These are phyloP conservation scores for Candida pini DNA, from an alignment of 805 yeast genomes.

Conservation along the genomic window DNA sequence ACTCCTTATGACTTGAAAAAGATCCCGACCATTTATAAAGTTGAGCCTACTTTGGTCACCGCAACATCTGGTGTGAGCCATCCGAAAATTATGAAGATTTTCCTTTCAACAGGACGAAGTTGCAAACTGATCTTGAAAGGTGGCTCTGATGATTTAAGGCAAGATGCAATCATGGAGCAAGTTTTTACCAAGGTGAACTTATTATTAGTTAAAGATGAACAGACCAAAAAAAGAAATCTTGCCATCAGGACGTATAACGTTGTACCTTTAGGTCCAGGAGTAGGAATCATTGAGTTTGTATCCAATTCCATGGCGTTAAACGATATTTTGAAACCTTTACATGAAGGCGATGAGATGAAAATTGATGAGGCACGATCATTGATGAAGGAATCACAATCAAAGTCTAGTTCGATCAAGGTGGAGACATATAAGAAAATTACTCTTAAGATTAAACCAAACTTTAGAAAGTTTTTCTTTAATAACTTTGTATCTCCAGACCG, in stretches of 20 bases:
- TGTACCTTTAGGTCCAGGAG: slow-evolving; percentile 78
- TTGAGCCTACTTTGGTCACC: slow-evolving; percentile 45
- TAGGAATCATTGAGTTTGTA: slow-evolving; percentile 91
- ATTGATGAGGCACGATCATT: slow-evolving; percentile 53
- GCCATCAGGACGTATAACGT: slow-evolving; percentile 81
- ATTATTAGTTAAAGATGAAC: slow-evolving; percentile 50
- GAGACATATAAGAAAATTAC: slow-evolving; percentile 43
- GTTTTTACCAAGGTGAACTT: slow-evolving; percentile 83
- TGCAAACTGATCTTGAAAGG: slow-evolving; percentile 70
- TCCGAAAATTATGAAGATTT: slow-evolving; percentile 70
- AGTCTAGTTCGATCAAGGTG: slow-evolving; percentile 38
- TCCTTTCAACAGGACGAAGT: slow-evolving; percentile 49
- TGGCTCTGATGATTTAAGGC: slow-evolving; percentile 87
- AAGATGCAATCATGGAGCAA: slow-evolving; percentile 97
- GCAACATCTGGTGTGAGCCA: slow-evolving; percentile 81
- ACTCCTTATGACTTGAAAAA: slow-evolving; percentile 33
- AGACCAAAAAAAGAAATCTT: slow-evolving; percentile 51
- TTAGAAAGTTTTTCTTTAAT: slow-evolving; percentile 65
- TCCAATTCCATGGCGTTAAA: slow-evolving; percentile 64
- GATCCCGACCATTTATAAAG: slow-evolving; percentile 31
- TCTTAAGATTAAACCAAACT: slow-evolving; percentile 53
- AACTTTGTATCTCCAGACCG: slow-evolving; percentile 58
- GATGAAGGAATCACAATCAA: slow-evolving; percentile 56
- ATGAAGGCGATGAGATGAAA: slow-evolving; percentile 43
- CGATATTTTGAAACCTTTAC: slow-evolving; percentile 64